Evolutionary conservation across 495 filamentous ascomycete genomes (phyloP).

Genomic region (Penicillium goetzii): DNA sequence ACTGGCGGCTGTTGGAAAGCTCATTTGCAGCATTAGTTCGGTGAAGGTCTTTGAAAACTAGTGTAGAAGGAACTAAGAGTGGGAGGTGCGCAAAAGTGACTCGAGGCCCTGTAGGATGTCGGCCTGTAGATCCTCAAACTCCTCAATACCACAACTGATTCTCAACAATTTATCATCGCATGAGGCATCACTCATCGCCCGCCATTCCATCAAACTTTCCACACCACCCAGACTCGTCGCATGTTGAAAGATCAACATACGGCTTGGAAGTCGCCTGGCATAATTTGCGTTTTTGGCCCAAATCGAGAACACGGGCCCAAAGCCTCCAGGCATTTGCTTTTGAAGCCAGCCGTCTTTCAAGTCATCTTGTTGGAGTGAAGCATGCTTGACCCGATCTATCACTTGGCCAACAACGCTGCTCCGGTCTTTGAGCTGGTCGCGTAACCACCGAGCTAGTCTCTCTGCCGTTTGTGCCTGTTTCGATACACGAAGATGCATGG

Average conservation of each 20-base stretch:
- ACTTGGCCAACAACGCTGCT: conserved; percentile 46
- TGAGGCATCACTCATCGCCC: conserved; percentile 59
- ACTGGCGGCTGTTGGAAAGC: too few relatives aligned
- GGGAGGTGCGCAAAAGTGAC: background rate
- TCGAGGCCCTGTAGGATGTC: conserved; percentile 23
- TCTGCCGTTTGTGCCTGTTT: conserved; percentile 70
- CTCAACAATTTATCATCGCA: conserved; percentile 22
- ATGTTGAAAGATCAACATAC: conserved; percentile 83
- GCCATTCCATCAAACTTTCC: conserved; percentile 77
- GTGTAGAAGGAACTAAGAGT: background rate
- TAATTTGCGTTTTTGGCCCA: conserved; percentile 58
- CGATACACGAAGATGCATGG: conserved; percentile 77
- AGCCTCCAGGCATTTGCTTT: conserved; percentile 89
- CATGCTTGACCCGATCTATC: conserved; percentile 69
- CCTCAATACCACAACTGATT: conserved; percentile 27
- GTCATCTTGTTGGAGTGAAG: conserved; percentile 64
- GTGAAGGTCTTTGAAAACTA: background rate
- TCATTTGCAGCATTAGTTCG: too few relatives aligned
- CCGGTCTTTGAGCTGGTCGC: conserved; percentile 43
- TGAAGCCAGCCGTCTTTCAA: conserved; percentile 67
- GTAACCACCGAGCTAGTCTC: conserved; percentile 71
- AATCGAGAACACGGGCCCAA: conserved; percentile 82
- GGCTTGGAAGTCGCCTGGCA: conserved; percentile 74
- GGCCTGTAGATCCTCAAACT: conserved; percentile 26
- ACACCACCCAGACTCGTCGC: conserved; percentile 91